Evolutionary conservation across 805 yeast species (phyloP).

Genomic region (Cyberlindnera maclurae): DNA sequence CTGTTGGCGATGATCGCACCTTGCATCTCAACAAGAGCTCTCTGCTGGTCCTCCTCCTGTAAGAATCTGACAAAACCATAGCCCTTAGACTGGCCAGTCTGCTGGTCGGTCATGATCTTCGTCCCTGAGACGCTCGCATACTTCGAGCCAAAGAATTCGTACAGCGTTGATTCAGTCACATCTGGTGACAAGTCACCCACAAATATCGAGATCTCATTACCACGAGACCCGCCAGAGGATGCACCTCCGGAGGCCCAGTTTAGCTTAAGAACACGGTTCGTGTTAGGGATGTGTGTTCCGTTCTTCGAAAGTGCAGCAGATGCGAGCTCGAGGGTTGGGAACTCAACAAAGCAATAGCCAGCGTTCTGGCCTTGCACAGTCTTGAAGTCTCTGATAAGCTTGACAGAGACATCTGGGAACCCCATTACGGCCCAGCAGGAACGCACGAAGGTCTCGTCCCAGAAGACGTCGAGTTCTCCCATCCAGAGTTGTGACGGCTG

Average conservation of each 20-base stretch:
- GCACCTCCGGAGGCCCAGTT: constrained; percentile 73
- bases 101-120: constrained; percentile 70
- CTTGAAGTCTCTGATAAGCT: constrained; percentile 61
- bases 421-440: constrained; percentile 68
- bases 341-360: constrained; percentile 81
- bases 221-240: constrained; percentile 6
- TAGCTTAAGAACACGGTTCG: constrained; percentile 52
- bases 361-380: constrained; percentile 34
- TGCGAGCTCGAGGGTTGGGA: constrained; percentile 54
- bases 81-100: constrained; percentile 67
- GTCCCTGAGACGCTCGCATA: constrained; percentile 72
- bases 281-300: constrained; percentile 63
- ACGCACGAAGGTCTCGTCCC: constrained; percentile 66
- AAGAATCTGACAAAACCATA: constrained; percentile 85
- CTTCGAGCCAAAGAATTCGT: constrained; percentile 57
- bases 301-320: constrained; percentile 58
- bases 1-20: constrained; percentile 65
- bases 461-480: constrained; percentile 84
- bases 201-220: constrained; percentile 57
- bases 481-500: constrained; percentile 50
- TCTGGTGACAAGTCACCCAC: constrained; percentile 80
- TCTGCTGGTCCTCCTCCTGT: constrained; percentile 57
- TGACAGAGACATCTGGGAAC: constrained; percentile 51
- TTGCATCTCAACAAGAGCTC: constrained; percentile 76
- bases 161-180: constrained; percentile 58